Evolutionary conservation across 2,329 filamentous ascomycete species (phyloP), one percentile per base, ranked within the genome.

Genomic region (Xylariales sp.): DNA sequence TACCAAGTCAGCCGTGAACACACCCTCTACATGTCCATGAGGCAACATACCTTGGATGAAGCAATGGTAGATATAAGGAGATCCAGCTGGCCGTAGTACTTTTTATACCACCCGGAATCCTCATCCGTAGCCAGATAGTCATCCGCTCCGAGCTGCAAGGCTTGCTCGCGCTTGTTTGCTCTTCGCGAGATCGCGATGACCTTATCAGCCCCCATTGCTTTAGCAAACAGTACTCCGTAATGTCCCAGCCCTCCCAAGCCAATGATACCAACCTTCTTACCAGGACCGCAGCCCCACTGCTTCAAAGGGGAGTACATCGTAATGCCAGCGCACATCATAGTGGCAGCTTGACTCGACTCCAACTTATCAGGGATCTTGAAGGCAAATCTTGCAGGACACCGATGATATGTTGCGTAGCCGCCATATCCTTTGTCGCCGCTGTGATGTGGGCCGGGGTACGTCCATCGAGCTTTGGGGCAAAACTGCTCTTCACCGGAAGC

Each of bases 261-360:
- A 18, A 84, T 63, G 42, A 84, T 76, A 0, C 78, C 80, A 3
- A 86, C 78, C n/a, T 59, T 68, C 60, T 80, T 84, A 5, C 80
- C 80, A 0, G 79, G 78, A 0, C 80, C 82, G 31, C 70, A 74
- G 3, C 74, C 74, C 44, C 82, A 74, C 37, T 76, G 69, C 48
- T 66, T 67, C 43, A 86, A 56, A 1, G 82, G 82, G 10, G 69
- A 65, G 52, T 70, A 86, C 9, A 79, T 67, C 0, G 82, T 86
- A 27, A 84, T 71, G 5, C 82, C 82, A 15, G 72, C 82, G 50
- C 82, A 85, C 35, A 86, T 66, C 72, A 86, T 76, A 4, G 81
- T 79, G n/a, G 81, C 65, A 9, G 63, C 61, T 15, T 61, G 51
- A n/a, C 55, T 57, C 3, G 54, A 54, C 16, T 47, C 43, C 7